A percentile compares a stretch with the other conserved stretches of the same genome.
Conservation (phyloP, 495 filamentous ascomycete genomes). For the Aspergillus sclerotiicarbonarius region DNA sequence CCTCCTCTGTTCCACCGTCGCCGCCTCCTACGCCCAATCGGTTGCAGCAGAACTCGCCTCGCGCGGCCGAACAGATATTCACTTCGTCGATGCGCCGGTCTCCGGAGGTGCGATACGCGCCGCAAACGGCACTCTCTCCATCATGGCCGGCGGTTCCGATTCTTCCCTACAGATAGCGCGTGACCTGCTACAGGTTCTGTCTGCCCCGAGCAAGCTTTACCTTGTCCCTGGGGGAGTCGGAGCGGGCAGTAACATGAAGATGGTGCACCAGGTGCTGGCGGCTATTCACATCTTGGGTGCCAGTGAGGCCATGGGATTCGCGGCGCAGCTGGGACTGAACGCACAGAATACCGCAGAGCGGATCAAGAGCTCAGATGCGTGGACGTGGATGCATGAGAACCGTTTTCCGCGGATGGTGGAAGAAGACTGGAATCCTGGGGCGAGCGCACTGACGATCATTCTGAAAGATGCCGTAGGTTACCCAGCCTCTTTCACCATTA, state of each 20-base stretch:
- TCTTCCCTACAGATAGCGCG: slow-evolving; percentile 57
- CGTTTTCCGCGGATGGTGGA: slow-evolving; percentile 67
- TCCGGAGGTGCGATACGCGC: slow-evolving; percentile 74
- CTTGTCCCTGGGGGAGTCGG: slow-evolving; percentile 71
- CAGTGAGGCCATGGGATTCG: slow-evolving; percentile 73
- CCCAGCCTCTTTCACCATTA: background rate
- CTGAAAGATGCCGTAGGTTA: slow-evolving; percentile 66
- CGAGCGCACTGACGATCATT: slow-evolving; percentile 72
- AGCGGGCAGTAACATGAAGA: slow-evolving; percentile 83
- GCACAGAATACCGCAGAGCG: slow-evolving; percentile 53
- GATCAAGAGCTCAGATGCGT: slow-evolving; percentile 58
- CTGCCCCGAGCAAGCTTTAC: slow-evolving; percentile 62
- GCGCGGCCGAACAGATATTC: slow-evolving; percentile 59
- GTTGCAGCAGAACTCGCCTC: slow-evolving; percentile 53
- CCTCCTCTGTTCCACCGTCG: slow-evolving; percentile 72
- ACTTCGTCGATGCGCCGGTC: slow-evolving; percentile 71
- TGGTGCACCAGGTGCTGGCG: slow-evolving; percentile 80
- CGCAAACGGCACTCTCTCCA: slow-evolving; percentile 73
- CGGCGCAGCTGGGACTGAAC: slow-evolving; percentile 64
- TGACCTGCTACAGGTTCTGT: slow-evolving; percentile 61
- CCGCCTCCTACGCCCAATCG: slow-evolving; percentile 62
- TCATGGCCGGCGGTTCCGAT: slow-evolving; percentile 69
- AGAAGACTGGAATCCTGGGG: slow-evolving; percentile 61
- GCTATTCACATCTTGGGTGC: slow-evolving; percentile 71
- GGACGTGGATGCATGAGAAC: slow-evolving; percentile 83